Evolutionary conservation across 768 basidiomycete species (phyloP).

Genomic region (Mycena indigotica): DNA sequence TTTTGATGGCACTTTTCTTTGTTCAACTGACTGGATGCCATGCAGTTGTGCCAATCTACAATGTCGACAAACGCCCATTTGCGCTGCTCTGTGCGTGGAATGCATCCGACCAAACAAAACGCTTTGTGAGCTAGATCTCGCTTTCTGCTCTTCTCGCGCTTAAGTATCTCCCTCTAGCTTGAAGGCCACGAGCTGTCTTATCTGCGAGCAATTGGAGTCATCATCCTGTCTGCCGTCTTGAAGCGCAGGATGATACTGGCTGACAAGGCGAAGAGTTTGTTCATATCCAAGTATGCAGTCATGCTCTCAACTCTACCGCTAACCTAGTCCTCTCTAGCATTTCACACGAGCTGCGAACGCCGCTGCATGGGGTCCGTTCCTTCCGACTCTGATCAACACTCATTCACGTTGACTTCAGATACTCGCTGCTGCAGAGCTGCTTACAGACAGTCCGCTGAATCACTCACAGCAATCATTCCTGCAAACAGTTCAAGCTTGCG

Average conservation of each 20-base stretch:
- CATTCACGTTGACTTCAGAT: conserved; percentile 50
- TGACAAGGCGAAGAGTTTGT: conserved; percentile 90
- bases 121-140: conserved; percentile 58
- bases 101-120: conserved; percentile 74
- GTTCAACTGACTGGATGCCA: conserved; percentile 8
- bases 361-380: conserved; percentile 77
- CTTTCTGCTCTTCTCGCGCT: conserved; percentile 2
- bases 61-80: conserved; percentile 90
- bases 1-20: neutral
- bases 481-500: conserved; percentile 92
- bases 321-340: conserved; percentile 51
- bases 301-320: neutral
- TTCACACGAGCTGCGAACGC: conserved; percentile 89
- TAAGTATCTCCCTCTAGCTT: conserved; percentile 46
- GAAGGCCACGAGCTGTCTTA: conserved; percentile 92
- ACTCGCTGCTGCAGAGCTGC: conserved; percentile 87
- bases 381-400: neutral
- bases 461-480: conserved; percentile 84
- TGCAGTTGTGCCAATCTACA: conserved; percentile 89
- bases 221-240: conserved; percentile 89
- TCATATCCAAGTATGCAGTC: conserved; percentile 84
- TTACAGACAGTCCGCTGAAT: conserved; percentile 80
- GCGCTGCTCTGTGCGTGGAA: conserved; percentile 92
- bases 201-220: conserved; percentile 89
- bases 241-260: conserved; percentile 92